Base-by-base conservation (phyloP, 345 rosid species). In the Lagerstroemia speciosa region DNA sequence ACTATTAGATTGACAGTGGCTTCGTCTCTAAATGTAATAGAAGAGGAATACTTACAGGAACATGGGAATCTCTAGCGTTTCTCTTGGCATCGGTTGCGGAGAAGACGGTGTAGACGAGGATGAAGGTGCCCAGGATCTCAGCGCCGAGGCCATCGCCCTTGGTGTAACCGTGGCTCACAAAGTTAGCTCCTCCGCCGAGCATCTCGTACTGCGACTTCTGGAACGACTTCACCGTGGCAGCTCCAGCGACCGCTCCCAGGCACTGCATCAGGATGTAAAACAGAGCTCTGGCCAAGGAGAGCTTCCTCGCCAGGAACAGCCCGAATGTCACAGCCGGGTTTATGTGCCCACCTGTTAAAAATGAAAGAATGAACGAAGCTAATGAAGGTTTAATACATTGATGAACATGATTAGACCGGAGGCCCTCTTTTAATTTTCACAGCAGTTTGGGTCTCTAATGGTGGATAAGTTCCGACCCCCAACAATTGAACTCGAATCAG, bases 41-140 rank as follows among this genome's bases (percentile, higher is more conserved):
- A n/a, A n/a, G n/a, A n/a, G n/a, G n/a, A n/a, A n/a, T 38, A 61
- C 74, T 48, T 74, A 74, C 78, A 17, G 78, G 78, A 41, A 74
- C 74, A 31, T 70, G 78, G 29, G 78, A 74, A 43, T 70, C 78
- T 41, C 73, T 57, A 20, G 74, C 78, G 36, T 24, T 69, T 60
- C 74, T 55, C 78, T 74, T 74, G 71, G 73, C 73, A 52, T 74
- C 78, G 24, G 63, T 74, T 26, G 78, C 74, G 30, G 74, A 74
- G 78, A 70, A 74, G 60, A 63, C 66, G 40, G 66, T n/a, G n/a
- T n/a, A n/a, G n/a, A n/a, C n/a, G n/a, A n/a, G n/a, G n/a, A n/a
- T n/a, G n/a, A n/a, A n/a, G 40, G 75, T 72, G 15, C 75, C 75
- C 12, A 72, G n/a, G 20, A 72, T 40, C 75, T 72, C 75, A 26